Conservation (phyloP, 139 green algal species). For the Chlorella sp. region DNA sequence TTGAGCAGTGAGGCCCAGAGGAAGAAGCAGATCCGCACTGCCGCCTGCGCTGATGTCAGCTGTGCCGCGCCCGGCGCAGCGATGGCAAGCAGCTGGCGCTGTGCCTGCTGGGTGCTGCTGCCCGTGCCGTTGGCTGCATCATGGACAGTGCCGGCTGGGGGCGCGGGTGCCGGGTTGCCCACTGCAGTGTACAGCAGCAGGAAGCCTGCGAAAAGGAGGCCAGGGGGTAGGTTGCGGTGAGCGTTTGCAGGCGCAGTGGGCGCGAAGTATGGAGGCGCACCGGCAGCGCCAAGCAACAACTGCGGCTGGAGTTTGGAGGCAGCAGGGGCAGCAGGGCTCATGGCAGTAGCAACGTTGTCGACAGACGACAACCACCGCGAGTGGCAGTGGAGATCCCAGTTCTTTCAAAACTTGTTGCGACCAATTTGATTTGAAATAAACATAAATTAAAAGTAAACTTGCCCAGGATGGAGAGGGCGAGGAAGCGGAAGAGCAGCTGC, state of each 20-base stretch:
- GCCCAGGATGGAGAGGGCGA: constrained; percentile 62
- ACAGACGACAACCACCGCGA: too few species aligned
- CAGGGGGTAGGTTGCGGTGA: background rate
- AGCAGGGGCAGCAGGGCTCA: background rate
- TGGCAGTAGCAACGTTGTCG: background rate
- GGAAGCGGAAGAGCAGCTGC: constrained; percentile 59
- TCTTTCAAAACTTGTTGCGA: too few species aligned
- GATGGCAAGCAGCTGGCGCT: background rate
- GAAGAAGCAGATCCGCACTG: constrained; percentile 68
- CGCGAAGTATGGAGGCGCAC: background rate
- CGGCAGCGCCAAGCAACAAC: background rate
- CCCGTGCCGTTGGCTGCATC: background rate
- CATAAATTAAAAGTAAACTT: too few species aligned
- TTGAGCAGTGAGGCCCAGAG: constrained; percentile 80
- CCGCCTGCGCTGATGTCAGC: constrained; percentile 38
- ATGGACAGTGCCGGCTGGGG: too few species aligned
- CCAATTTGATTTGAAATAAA: too few species aligned
- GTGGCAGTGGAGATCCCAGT: too few species aligned
- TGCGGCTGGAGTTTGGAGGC: background rate
- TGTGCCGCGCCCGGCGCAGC: background rate
- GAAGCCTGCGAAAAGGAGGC: constrained; percentile 12
- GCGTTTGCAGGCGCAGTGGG: background rate
- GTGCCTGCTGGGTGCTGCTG: background rate
- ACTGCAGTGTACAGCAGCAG: constrained; percentile 13
- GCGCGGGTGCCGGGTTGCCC: background rate